A percentile compares a stretch with the other conserved stretches of the same genome.
Evolutionary conservation across 2,329 filamentous ascomycete genomes (phyloP).

Genomic region (Emericellopsis atlantica): DNA sequence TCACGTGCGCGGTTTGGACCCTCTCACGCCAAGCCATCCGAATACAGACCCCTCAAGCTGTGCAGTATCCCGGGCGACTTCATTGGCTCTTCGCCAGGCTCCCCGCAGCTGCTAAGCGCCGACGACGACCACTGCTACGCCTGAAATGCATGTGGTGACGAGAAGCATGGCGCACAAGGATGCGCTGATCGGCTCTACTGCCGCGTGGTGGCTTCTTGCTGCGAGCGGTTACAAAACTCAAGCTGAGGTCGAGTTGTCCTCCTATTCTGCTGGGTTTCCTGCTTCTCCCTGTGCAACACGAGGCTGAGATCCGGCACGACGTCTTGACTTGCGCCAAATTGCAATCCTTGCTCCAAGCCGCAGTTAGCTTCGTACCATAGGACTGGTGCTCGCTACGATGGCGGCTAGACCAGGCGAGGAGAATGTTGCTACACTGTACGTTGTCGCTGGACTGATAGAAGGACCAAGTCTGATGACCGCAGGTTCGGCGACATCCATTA

Average conservation of each 20-base stretch:
- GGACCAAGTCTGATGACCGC: conserved; percentile 1
- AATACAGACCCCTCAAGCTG: too few relatives aligned
- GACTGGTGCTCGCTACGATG: conserved; percentile 18
- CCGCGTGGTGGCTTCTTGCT: neutral
- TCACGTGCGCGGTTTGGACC: conserved; percentile 2
- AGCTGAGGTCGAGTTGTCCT: neutral
- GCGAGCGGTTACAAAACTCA: neutral
- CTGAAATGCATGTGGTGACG: neutral
- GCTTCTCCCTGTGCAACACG: too few relatives aligned
- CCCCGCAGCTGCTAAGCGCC: conserved; percentile 4
- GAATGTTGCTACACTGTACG: conserved; percentile 37
- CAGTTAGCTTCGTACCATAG: too few relatives aligned
- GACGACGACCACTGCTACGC: conserved; percentile 3
- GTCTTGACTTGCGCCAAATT: too few relatives aligned
- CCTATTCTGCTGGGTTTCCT: too few relatives aligned
- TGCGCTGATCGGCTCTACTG: neutral
- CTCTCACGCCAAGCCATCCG: too few relatives aligned
- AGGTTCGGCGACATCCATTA: conserved; percentile 74
- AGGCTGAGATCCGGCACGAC: too few relatives aligned
- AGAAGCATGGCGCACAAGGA: too few relatives aligned
- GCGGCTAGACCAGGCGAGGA: conserved; percentile 34
- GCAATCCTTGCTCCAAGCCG: too few relatives aligned
- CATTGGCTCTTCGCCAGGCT: too few relatives aligned
- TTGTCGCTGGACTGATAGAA: conserved; percentile 3
- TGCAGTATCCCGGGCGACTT: too few relatives aligned